phyloP scores from a whole-genome alignment of 202 grass and related monocot genomes.

The Bolboschoenoplectus hybrid region DNA sequence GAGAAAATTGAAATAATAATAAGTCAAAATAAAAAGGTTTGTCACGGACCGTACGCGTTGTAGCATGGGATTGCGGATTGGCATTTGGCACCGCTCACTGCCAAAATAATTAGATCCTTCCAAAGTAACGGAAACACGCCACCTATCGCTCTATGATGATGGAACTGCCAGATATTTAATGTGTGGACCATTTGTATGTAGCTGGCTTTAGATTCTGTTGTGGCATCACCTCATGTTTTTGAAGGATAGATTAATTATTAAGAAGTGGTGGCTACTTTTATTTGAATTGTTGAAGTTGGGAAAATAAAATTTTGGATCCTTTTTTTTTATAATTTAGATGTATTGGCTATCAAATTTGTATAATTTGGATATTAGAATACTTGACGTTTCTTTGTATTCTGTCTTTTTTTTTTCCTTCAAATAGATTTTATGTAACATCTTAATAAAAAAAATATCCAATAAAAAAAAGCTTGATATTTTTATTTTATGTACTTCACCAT shows the following conservation, averaged over 20 bases:
- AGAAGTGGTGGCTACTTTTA: too few relatives aligned
- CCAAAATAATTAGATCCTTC: slow-evolving; percentile 25
- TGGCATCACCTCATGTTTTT: neutral
- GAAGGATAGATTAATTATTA: neutral
- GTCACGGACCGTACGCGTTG: neutral
- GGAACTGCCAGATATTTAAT: neutral
- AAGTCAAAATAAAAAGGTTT: neutral
- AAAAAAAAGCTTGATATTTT: too few relatives aligned
- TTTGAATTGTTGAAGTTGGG: too few relatives aligned
- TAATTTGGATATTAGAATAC: too few relatives aligned
- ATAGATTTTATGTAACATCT: too few relatives aligned
- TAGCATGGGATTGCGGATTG: neutral
- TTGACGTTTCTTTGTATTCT: too few relatives aligned
- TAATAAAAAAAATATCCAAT: too few relatives aligned
- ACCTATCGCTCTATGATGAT: neutral
- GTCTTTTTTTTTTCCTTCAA: too few relatives aligned
- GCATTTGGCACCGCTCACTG: slow-evolving; percentile 1
- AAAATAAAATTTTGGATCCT: too few relatives aligned
- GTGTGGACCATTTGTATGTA: neutral
- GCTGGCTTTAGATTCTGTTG: neutral
- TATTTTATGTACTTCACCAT: too few relatives aligned
- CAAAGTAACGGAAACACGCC: neutral
- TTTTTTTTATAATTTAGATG: too few relatives aligned
- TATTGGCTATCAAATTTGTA: too few relatives aligned
- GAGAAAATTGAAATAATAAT: neutral